phyloP scores from a whole-genome alignment of 495 filamentous ascomycete genomes.

The Entonaema liquescens region DNA sequence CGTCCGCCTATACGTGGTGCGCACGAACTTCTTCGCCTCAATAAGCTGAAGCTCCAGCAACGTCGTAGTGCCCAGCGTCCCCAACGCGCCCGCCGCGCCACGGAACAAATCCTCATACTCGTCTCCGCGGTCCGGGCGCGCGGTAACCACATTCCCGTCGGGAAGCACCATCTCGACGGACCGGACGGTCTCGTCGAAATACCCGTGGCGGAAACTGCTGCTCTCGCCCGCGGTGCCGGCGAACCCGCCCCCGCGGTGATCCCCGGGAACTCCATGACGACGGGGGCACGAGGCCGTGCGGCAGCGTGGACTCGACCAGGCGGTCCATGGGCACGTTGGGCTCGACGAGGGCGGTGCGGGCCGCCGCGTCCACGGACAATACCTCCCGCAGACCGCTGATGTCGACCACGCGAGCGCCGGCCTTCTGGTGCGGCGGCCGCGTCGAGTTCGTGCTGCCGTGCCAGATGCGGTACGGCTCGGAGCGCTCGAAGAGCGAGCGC shows the following conservation, averaged over 20 bases:
- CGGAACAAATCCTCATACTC: slow-evolving; percentile 61
- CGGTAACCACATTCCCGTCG: slow-evolving; percentile 59
- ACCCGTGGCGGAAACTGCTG: slow-evolving; percentile 65
- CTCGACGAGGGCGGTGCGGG: slow-evolving; percentile 62
- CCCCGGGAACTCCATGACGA: slow-evolving; percentile 70
- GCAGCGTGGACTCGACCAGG: slow-evolving; percentile 61
- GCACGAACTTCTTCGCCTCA: slow-evolving; percentile 63
- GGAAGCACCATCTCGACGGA: slow-evolving; percentile 69
- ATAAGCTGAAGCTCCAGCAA: slow-evolving; percentile 64
- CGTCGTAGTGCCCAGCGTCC: slow-evolving; percentile 65
- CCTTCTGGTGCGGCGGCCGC: slow-evolving; percentile 53
- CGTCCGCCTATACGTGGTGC: slow-evolving; percentile 62
- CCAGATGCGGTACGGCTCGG: slow-evolving; percentile 74
- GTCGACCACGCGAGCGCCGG: slow-evolving; percentile 48
- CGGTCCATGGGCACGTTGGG: slow-evolving; percentile 73
- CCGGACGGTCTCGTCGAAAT: slow-evolving; percentile 64
- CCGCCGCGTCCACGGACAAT: slow-evolving; percentile 50
- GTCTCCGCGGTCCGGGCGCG: slow-evolving; percentile 32
- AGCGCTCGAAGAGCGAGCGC: slow-evolving; percentile 62
- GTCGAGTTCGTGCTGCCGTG: slow-evolving; percentile 84
- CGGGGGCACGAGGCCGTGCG: slow-evolving; percentile 63
- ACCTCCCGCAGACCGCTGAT: slow-evolving; percentile 52
- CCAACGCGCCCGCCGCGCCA: slow-evolving; percentile 65
- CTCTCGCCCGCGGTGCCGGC: slow-evolving; percentile 69
- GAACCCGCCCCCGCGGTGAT: slow-evolving; percentile 73